These are phyloP conservation scores for Xylariomycetidae sp. DNA, from an alignment of 2,329 filamentous ascomycete species.

Conservation along the genomic window DNA sequence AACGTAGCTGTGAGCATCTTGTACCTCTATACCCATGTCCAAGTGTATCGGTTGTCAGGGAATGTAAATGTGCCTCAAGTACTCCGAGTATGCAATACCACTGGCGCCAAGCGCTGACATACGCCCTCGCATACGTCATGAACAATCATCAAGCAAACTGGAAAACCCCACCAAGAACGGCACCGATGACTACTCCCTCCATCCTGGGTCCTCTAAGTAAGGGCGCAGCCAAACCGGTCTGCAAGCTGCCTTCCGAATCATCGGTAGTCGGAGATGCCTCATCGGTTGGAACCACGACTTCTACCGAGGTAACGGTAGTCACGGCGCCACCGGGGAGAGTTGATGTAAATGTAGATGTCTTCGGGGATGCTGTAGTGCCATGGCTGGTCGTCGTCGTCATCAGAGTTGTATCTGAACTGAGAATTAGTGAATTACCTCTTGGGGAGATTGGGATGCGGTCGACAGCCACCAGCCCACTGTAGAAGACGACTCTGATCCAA, in stretches of 20 bases:
- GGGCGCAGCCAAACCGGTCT: conserved; percentile 17
- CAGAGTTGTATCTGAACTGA: conserved; percentile 11
- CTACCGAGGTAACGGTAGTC: conserved; percentile 26
- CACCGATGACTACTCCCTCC: conserved; percentile 19
- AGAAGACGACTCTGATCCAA: too few relatives aligned
- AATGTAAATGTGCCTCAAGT: too few relatives aligned
- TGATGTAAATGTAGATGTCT: conserved; percentile 24
- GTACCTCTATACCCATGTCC: too few relatives aligned
- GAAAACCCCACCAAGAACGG: too few relatives aligned
- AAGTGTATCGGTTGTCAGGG: too few relatives aligned
- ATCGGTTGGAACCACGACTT: conserved; percentile 18
- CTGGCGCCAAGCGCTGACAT: background rate
- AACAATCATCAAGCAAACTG: conserved; percentile 15
- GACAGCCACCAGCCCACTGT: too few relatives aligned
- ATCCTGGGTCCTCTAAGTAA: conserved; percentile 9
- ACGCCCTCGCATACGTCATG: conserved; percentile 6
- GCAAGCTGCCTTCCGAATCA: conserved; percentile 17
- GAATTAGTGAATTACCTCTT: too few relatives aligned
- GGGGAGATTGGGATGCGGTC: too few relatives aligned
- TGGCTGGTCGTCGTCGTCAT: conserved; percentile 14
- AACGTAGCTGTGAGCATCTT: too few relatives aligned
- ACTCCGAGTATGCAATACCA: background rate
- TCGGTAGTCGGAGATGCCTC: conserved; percentile 14
- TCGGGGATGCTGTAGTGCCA: conserved; percentile 10
- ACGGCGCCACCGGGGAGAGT: conserved; percentile 25